Evolutionary conservation across 163 green algal species (phyloP).

Genomic region (Chlamydomonas reinhardtii): DNA sequence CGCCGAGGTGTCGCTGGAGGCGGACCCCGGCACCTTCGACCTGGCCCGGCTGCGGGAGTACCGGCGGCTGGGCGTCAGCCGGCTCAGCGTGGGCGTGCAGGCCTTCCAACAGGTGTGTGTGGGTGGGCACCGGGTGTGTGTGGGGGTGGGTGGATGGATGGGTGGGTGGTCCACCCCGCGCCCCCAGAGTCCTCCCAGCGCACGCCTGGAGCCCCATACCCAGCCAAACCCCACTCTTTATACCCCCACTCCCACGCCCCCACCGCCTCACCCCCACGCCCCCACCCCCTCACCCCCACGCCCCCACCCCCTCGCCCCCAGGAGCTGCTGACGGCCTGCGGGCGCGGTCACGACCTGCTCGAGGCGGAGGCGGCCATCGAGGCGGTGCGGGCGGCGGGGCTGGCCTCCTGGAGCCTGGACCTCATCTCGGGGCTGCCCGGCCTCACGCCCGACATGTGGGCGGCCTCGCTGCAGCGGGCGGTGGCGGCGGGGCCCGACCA

Average conservation of each 20-base stretch:
- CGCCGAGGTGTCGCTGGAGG: slow-evolving; percentile 93
- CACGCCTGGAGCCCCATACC: no score
- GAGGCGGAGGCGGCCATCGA: slow-evolving; percentile 86
- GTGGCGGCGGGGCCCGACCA: slow-evolving; percentile 79
- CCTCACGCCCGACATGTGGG: slow-evolving; percentile 79
- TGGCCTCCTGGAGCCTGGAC: slow-evolving; percentile 90
- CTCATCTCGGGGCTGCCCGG: slow-evolving; percentile 93
- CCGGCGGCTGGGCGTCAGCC: slow-evolving; percentile 83
- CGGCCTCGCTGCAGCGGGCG: slow-evolving; percentile 75
- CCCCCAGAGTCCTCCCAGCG: no score
- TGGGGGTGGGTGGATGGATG: slow-evolving; percentile 67
- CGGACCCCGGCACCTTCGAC: slow-evolving; percentile 95
- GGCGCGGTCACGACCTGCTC: slow-evolving; percentile 82
- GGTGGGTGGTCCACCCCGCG: no score
- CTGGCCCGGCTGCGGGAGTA: slow-evolving; percentile 76
- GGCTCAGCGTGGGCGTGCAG: slow-evolving; percentile 84
- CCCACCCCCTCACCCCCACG: neutral
- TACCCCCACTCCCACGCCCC: no score
- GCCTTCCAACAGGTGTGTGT: slow-evolving; percentile 81
- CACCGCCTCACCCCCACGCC: no score
- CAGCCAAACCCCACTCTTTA: no score
- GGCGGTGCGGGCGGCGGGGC: slow-evolving; percentile 65
- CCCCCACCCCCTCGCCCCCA: slow-evolving; percentile 26
- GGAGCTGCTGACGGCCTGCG: slow-evolving; percentile 84
- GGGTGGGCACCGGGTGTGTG: slow-evolving; percentile 53